Percentiles rank a stretch among this genome's conserved stretches.
Evolutionary conservation across 192 early-diverging fungal species (phyloP).

Genomic region (Geranomyces variabilis): DNA sequence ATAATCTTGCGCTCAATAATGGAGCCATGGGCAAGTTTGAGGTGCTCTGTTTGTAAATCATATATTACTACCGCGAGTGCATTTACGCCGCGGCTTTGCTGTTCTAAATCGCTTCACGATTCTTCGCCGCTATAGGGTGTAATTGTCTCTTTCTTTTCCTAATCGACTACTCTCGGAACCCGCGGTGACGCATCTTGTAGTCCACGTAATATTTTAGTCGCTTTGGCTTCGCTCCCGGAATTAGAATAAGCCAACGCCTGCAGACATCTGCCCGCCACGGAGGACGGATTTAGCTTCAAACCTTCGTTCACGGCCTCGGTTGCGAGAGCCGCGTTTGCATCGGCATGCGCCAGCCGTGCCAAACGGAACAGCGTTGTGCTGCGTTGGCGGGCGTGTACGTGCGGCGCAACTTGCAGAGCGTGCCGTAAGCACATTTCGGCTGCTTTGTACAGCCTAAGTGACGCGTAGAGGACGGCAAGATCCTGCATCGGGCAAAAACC

Average conservation of each 20-base stretch:
- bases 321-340: neutral
- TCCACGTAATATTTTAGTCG: constrained; percentile 4
- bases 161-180: too few species aligned
- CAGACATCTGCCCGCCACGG: constrained; percentile 23
- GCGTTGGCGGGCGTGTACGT: neutral
- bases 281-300: constrained; percentile 3
- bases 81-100: too few species aligned
- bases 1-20: too few species aligned
- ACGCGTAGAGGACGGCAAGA: constrained; percentile 22
- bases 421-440: constrained; percentile 8
- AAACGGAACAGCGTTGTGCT: neutral
- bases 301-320: constrained; percentile 22
- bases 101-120: too few species aligned
- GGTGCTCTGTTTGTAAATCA: too few species aligned
- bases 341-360: neutral
- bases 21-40: too few species aligned
- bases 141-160: too few species aligned
- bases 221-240: constrained; percentile 7
- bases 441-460: constrained; percentile 2
- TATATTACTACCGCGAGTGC: too few species aligned
- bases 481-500: neutral
- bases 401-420: neutral
- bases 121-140: too few species aligned
- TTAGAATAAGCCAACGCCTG: neutral
- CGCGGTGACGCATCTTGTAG: neutral